Base-by-base conservation (phyloP, 306 rosid species). In the Corylus avellana region DNA sequence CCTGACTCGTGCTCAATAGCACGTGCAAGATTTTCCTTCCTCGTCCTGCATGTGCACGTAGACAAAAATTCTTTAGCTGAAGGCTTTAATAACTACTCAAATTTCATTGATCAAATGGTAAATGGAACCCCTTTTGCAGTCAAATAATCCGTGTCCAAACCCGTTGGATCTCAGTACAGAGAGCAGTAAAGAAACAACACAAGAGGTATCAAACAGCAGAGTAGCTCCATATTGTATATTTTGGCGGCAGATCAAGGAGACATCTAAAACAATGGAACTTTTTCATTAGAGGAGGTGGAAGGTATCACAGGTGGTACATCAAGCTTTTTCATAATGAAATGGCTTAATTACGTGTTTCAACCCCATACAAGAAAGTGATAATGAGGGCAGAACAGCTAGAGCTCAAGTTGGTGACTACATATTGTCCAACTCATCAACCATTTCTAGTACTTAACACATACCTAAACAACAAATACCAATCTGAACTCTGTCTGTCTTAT, bases 21-120 rank as follows among this genome's bases (percentile, higher is more conserved):
- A 76, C 98, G 96, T 4, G 87, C 91, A 72, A 94, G 76, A 85
- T 92, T 92, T 84, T 91, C 98, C 86, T 90, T 94, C 82, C 98
- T 86, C 13, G 3, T 59, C 91, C 97, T 94, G 85, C 80, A 85
- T 64, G 64, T 42, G 48, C 53, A 81, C 37, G 75, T 20, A 64
- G 29, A 68, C 46, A 85, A 75, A 5, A 66, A 16, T 82, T 67
- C 22, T 82, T 78, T 70, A 68, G 72, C 18, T 42, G 22, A 42
- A 68, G 27, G 51, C 18, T 32, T 68, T 68, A n/a, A 42, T n/a
- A 3, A 39, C 4, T 5, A 8, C 27, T 68, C 51, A 68, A 2
- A 7, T 63, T 59, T 68, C 72, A 68, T 14, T 39, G 51, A 42
- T 42, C 50, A 68, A 68, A 42, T 9, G 7, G 10, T 10, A 68